phyloP scores from a whole-genome alignment of 148 eudicot genomes.

The Rhododendron molle region DNA sequence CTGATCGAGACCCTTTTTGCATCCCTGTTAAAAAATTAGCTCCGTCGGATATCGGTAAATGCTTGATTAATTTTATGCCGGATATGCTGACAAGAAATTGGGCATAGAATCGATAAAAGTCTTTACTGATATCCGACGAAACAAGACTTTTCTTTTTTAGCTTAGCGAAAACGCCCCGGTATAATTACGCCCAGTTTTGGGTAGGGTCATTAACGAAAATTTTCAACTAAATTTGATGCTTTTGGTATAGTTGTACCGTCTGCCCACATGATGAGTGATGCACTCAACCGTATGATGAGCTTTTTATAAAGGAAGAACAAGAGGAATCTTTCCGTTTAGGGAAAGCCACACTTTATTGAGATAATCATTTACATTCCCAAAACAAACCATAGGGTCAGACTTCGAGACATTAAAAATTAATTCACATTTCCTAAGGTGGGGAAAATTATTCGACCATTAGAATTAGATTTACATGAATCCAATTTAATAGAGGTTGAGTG shows the following conservation, averaged over 20 bases:
- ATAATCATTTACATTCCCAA: constrained; percentile 28
- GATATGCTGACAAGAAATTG: too few species aligned
- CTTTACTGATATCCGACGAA: too few species aligned
- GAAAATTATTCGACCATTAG: background rate
- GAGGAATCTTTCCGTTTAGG: constrained; percentile 36
- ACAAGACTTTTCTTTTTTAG: too few species aligned
- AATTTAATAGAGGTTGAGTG: background rate
- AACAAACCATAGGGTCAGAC: background rate
- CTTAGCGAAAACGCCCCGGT: too few species aligned
- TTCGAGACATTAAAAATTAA: background rate
- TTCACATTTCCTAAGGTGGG: background rate
- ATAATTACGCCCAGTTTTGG: background rate
- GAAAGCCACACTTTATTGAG: constrained; percentile 21
- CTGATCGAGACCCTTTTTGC: too few species aligned
- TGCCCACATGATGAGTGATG: constrained; percentile 22
- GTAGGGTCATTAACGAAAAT: background rate
- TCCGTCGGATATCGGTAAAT: too few species aligned
- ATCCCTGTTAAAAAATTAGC: too few species aligned
- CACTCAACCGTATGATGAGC: constrained; percentile 15
- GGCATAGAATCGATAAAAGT: too few species aligned
- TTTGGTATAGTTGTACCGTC: constrained; percentile 8
- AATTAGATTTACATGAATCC: background rate
- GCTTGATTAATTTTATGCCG: too few species aligned
- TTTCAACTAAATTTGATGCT: background rate
- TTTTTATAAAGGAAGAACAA: constrained; percentile 11